phyloP scores from a whole-genome alignment of 2,329 filamentous ascomycete species.

The Pestalotiopsis sp. region DNA sequence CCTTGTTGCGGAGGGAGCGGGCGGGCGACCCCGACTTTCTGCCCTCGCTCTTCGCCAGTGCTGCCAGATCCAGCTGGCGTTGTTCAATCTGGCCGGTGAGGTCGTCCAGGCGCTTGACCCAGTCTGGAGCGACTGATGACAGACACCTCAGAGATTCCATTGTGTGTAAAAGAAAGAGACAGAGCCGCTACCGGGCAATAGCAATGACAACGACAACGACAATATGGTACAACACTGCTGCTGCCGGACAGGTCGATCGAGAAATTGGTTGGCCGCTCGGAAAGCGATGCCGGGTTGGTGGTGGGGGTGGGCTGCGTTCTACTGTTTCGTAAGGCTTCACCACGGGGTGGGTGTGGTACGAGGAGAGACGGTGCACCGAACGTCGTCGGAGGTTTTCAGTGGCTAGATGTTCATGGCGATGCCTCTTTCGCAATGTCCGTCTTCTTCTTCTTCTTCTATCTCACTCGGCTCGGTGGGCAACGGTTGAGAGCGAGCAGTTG shows the following conservation, averaged over 20 bases:
- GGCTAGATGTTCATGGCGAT: neutral
- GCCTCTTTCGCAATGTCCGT: neutral
- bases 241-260: neutral
- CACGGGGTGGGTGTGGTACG: neutral
- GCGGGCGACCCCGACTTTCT: conserved; percentile 34
- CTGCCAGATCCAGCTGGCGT: conserved; percentile 63
- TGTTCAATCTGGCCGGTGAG: conserved; percentile 63
- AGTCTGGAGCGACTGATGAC: conserved; percentile 59
- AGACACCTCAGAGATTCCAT: conserved; percentile 60
- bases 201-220: neutral
- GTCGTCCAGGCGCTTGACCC: conserved; percentile 61
- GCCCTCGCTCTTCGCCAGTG: conserved; percentile 35
- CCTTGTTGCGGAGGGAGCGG: conserved; percentile 51
- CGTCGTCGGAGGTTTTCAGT: neutral
- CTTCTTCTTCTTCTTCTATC: neutral
- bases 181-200: neutral
- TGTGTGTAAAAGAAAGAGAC: conserved; percentile 29
- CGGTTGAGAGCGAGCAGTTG: neutral
- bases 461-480: neutral
- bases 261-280: neutral
- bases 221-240: neutral
- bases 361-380: neutral
- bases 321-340: neutral
- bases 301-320: neutral
- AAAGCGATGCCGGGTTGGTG: neutral